These are phyloP conservation scores for Daldinia sp. DNA, from an alignment of 2,329 filamentous ascomycete species.

Conservation along the genomic window DNA sequence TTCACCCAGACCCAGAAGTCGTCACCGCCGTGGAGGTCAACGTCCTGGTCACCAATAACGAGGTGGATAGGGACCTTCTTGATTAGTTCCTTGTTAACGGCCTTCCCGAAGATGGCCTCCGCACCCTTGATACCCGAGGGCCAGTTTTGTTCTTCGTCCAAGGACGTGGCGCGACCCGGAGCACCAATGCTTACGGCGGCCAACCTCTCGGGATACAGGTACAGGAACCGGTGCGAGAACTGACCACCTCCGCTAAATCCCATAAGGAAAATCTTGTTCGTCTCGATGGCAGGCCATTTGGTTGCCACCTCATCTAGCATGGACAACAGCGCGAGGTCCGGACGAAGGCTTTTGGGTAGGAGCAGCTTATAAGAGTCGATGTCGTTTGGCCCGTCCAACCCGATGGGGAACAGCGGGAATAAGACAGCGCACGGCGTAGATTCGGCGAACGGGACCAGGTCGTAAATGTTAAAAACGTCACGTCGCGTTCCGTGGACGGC, in stretches of 20 bases:
- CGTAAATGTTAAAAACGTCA: conserved; percentile 25
- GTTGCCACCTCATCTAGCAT: conserved; percentile 45
- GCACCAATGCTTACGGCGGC: conserved; percentile 45
- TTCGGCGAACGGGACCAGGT: conserved; percentile 41
- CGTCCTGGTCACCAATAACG: conserved; percentile 37
- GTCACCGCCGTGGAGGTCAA: conserved; percentile 29
- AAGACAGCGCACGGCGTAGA: conserved; percentile 42
- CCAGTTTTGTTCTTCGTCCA: conserved; percentile 39
- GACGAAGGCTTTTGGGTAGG: conserved; percentile 36
- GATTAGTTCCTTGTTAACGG: conserved; percentile 29
- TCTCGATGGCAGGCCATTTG: conserved; percentile 44
- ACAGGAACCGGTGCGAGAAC: conserved; percentile 46
- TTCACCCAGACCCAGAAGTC: conserved; percentile 40
- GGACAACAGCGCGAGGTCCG: conserved; percentile 42
- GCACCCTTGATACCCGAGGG: conserved; percentile 36
- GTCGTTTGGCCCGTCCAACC: conserved; percentile 44
- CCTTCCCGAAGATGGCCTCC: conserved; percentile 29
- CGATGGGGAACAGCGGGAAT: conserved; percentile 45
- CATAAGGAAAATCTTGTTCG: conserved; percentile 41
- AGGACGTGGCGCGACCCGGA: conserved; percentile 41
- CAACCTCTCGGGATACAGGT: conserved; percentile 45
- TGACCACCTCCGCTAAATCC: conserved; percentile 48
- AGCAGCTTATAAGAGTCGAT: conserved; percentile 45
- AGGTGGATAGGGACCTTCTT: conserved; percentile 34
- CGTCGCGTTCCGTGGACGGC: conserved; percentile 45